Conservation (phyloP, 106 monocot genomes). For the Apostasia ramifera region DNA sequence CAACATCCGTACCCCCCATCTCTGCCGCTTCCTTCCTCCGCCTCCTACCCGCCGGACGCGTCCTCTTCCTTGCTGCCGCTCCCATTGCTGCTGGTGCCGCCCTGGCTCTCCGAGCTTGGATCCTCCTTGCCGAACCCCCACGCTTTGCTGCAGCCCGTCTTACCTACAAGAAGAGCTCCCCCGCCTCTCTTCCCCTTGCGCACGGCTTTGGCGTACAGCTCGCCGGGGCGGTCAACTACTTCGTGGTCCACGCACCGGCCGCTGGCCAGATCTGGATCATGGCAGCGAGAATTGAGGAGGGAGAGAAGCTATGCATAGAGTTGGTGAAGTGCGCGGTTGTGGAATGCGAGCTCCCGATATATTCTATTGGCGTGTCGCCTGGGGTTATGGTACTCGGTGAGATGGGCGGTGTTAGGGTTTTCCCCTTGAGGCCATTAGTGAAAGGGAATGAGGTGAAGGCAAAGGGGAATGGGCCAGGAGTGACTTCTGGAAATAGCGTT, state of each 20-base stretch:
- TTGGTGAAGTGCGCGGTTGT: slow-evolving; percentile 21
- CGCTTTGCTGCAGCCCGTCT: slow-evolving; percentile 10
- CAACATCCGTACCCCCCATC: background rate
- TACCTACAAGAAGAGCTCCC: slow-evolving; percentile 5
- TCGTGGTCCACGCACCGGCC: slow-evolving; percentile 14
- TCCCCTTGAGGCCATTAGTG: slow-evolving; percentile 15
- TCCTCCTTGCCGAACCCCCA: slow-evolving; percentile 5
- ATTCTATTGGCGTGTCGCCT: slow-evolving; percentile 8
- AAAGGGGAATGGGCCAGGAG: slow-evolving; percentile 4
- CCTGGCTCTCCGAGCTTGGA: slow-evolving; percentile 19
- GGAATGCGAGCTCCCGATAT: slow-evolving; percentile 8
- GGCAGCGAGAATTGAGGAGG: slow-evolving; percentile 7
- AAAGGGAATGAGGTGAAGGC: slow-evolving; percentile 3
- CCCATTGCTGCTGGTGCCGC: background rate
- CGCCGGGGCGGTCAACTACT: slow-evolving; percentile 15
- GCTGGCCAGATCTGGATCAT: slow-evolving; percentile 17
- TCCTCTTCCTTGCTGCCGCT: slow-evolving; percentile 15
- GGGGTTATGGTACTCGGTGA: slow-evolving; percentile 23
- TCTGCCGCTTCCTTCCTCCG: slow-evolving; percentile 3
- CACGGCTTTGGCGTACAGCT: slow-evolving; percentile 19
- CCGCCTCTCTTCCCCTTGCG: background rate
- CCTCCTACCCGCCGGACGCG: slow-evolving; percentile 6
- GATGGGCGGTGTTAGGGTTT: slow-evolving; percentile 24
- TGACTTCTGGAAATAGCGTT: slow-evolving; percentile 5
- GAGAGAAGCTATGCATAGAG: slow-evolving; percentile 1